Percentiles rank a stretch among this genome's conserved stretches.
phyloP scores from a whole-genome alignment of 768 basidiomycete genomes.

The Mycena venus region DNA sequence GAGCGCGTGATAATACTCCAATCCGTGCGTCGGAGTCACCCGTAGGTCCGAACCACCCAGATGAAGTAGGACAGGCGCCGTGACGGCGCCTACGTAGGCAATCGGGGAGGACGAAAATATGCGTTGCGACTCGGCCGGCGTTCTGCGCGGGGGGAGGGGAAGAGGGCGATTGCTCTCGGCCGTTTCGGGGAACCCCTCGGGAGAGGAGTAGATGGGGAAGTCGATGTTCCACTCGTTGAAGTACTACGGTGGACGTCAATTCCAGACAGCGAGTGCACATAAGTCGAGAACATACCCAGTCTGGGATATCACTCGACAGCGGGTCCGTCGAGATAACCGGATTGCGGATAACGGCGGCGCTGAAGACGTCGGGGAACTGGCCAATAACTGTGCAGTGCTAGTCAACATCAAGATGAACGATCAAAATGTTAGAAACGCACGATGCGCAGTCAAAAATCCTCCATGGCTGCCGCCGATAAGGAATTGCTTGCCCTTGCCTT shows the following conservation, averaged over 20 bases:
- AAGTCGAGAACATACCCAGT: constrained; percentile 60
- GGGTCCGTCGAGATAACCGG: constrained; percentile 77
- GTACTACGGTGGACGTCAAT: constrained; percentile 36
- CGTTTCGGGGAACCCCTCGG: constrained; percentile 25
- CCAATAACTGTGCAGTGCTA: constrained; percentile 64
- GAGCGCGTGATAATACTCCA: constrained; percentile 75
- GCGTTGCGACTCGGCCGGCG: constrained; percentile 56
- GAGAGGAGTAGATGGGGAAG: constrained; percentile 54
- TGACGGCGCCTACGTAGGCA: constrained; percentile 62
- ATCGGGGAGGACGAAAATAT: constrained; percentile 71
- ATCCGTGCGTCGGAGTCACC: constrained; percentile 73
- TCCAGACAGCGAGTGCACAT: not conserved
- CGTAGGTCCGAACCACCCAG: constrained; percentile 73
- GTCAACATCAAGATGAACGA: not conserved
- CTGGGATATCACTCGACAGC: constrained; percentile 74
- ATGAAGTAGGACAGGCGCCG: constrained; percentile 66
- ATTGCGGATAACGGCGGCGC: constrained; percentile 74
- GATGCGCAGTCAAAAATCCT: constrained; percentile 72
- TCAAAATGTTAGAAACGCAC: constrained; percentile 51
- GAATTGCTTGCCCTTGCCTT: constrained; percentile 65
- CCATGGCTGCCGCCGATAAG: constrained; percentile 80
- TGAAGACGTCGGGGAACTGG: constrained; percentile 71
- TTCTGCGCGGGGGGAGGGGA: constrained; percentile 45
- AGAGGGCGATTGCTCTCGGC: constrained; percentile 9
- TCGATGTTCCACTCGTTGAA: constrained; percentile 60